Evolutionary conservation across 148 eudicot species (phyloP).

Genomic region (Suaeda aralocaspica): DNA sequence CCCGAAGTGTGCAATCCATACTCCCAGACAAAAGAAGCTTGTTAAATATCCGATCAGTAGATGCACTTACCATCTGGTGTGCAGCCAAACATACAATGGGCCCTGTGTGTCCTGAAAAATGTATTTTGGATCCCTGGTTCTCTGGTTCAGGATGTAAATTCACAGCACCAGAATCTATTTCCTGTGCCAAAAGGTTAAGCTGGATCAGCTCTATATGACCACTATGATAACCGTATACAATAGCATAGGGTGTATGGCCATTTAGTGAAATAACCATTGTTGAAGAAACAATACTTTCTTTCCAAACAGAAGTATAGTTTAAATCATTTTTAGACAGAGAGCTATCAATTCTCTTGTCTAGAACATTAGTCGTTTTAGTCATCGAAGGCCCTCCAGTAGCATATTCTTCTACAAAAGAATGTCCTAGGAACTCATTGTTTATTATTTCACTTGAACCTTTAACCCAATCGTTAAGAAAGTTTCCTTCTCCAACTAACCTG

Average conservation of each 20-base stretch:
- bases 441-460: constrained; percentile 19
- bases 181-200: constrained; percentile 40
- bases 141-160: constrained; percentile 28
- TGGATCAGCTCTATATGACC: constrained; percentile 79
- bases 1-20: constrained; percentile 78
- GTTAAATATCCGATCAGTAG: constrained; percentile 33
- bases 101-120: constrained; percentile 69
- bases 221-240: constrained; percentile 77
- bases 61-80: constrained; percentile 46
- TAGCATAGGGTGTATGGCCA: constrained; percentile 55
- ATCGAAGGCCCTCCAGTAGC: constrained; percentile 13
- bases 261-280: constrained; percentile 84
- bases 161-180: constrained; percentile 27
- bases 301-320: constrained; percentile 27
- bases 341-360: constrained; percentile 20
- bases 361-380: constrained; percentile 7
- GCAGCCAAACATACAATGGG: constrained; percentile 90
- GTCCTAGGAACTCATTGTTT: constrained; percentile 18
- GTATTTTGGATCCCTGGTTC: constrained; percentile 42
- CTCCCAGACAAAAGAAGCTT: constrained; percentile 80
- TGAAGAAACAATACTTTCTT: constrained; percentile 52
- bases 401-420: constrained; percentile 12
- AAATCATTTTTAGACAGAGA: constrained; percentile 27
- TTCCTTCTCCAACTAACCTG: constrained; percentile 54
- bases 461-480: constrained; percentile 46